Evolutionary conservation across 2,329 filamentous ascomycete species (phyloP), one percentile per base, ranked within the genome.

Genomic region (Penicillium sp.): DNA sequence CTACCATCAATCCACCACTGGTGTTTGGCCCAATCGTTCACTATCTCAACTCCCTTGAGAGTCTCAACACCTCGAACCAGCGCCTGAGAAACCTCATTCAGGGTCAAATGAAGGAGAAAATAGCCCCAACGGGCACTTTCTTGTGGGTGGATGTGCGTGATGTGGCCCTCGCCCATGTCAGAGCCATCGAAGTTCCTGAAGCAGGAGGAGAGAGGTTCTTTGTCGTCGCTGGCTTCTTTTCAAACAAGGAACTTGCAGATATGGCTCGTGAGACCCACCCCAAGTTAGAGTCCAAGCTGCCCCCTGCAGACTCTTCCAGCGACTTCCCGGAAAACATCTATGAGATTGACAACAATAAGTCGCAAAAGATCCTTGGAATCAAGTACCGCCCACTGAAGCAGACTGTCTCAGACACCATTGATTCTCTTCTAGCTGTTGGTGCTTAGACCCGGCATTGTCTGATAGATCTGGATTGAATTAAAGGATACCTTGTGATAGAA

Each of bases 1-100:
- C 80, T 12, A 84, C 82, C 6, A 82, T 89, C 62, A 84, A 83
- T 65, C 82, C 83, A 49, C 85, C 86, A 0, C 76, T 83, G 52
- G 83, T 86, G 0, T 81, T 87, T 39, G 86, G 86, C 0, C 86
- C 86, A 0, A 72, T 87, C 8, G 80, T 85, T 47, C 81, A 87
- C 61, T 84, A 85, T 60, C 77, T 91, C 3, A 81, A 85, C 57
- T 80, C 76, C 23, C 77, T 89, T 0, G 80, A 84, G n/a, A 75
- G 75, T 2, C 75, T 91, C 58, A 92, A 91, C 74, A 89, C 87
- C 1, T 89, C 86, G 15, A 91, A 91, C 68, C 80, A 85, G 61
- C 82, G 86, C 21, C 80, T 90, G 51, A 76, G 82, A 9, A 80
- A 86, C 57, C 73, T 89, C 49, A 79, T 87, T n/a, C 80, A 78